phyloP scores from a whole-genome alignment of 2,329 filamentous ascomycete species.

The Fusarium miscanthi region DNA sequence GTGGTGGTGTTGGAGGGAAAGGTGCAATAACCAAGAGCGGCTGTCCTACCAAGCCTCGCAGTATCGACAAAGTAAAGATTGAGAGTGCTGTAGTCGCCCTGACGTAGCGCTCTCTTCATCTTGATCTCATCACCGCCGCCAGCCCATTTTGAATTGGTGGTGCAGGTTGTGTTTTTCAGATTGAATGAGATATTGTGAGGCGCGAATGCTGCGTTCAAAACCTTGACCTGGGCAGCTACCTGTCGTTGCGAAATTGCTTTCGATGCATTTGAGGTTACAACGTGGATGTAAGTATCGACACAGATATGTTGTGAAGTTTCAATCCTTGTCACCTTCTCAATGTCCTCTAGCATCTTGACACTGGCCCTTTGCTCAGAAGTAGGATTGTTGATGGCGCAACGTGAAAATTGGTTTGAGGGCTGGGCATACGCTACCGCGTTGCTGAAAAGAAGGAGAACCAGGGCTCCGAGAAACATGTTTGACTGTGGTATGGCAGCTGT shows the following conservation, averaged over 20 bases:
- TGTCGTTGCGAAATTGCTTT: not conserved
- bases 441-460: not conserved
- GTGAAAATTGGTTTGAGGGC: fast-evolving
- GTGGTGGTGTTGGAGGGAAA: not conserved
- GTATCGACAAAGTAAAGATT: not conserved
- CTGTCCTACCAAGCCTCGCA: not conserved
- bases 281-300: not conserved
- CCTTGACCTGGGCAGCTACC: not conserved
- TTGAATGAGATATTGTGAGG: conserved; percentile 3
- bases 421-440: not conserved
- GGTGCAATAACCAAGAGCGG: not conserved
- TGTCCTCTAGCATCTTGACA: not conserved
- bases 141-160: not conserved
- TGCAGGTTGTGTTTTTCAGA: not conserved
- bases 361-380: not conserved
- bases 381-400: not conserved
- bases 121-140: not conserved
- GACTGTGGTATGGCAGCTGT: too few species aligned
- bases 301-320: not conserved
- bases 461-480: not conserved
- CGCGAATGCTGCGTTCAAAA: not conserved
- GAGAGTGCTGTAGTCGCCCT: not conserved
- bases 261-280: not conserved
- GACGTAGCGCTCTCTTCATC: not conserved
- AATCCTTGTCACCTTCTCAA: not conserved